Evolutionary conservation across 2,329 filamentous ascomycete genomes (phyloP).

Genomic region (Lithohypha guttulata): DNA sequence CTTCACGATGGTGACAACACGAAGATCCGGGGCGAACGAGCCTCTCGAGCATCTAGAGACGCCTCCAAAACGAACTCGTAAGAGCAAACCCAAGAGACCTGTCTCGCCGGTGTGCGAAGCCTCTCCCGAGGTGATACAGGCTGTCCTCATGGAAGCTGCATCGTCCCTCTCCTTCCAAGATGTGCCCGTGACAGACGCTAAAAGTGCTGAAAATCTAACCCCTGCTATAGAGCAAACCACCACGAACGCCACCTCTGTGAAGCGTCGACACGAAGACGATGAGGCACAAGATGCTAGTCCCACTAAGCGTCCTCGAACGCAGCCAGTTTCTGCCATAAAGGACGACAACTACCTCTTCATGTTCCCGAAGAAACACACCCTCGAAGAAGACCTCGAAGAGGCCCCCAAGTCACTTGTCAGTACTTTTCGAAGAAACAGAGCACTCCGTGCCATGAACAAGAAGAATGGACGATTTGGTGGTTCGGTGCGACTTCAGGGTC

Average conservation of each 20-base stretch:
- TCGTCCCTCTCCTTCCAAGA: not conserved
- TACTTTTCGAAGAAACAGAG: conserved; percentile 6
- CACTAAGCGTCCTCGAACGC: conserved; percentile 5
- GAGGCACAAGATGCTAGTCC: not conserved
- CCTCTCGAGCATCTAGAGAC: conserved; percentile 4
- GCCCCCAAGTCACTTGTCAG: conserved; percentile 2
- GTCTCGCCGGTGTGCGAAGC: not conserved
- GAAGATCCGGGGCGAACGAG: conserved; percentile 5
- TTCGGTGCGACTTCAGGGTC: not conserved
- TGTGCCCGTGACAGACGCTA: not conserved
- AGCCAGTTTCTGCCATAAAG: not conserved
- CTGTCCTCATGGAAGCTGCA: not conserved
- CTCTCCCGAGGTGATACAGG: conserved; percentile 2
- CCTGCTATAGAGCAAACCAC: conserved; percentile 2
- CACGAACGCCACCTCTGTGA: not conserved
- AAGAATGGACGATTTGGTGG: conserved; percentile 1
- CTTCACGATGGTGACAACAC: conserved; percentile 5
- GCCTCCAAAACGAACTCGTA: conserved; percentile 2
- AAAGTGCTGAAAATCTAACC: conserved; percentile 3
- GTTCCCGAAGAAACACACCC: not conserved
- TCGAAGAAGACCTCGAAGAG: not conserved
- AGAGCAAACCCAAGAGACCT: not conserved
- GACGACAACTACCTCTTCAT: conserved; percentile 2
- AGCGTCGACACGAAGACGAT: conserved; percentile 4
- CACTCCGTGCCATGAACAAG: not conserved